Evolutionary conservation across 2,329 filamentous ascomycete genomes (phyloP).

Genomic region (Elsinoe ampelina): DNA sequence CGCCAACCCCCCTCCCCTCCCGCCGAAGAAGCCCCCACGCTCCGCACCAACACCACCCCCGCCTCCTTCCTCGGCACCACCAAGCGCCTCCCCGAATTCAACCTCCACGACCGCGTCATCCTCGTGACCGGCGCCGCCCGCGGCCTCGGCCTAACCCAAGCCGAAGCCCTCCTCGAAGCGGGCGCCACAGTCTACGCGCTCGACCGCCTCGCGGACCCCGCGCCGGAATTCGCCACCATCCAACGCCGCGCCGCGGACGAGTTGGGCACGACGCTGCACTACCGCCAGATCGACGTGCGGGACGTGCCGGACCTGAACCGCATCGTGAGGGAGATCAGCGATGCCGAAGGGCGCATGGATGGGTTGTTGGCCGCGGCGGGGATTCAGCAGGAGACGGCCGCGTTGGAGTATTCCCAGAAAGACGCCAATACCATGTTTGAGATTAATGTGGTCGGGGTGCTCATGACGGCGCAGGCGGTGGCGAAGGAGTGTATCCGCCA

Average conservation of each 20-base stretch:
- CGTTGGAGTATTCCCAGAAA: conserved; percentile 63
- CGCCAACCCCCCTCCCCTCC: conserved; percentile 25
- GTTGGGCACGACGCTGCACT: conserved; percentile 57
- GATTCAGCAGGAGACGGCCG: conserved; percentile 74
- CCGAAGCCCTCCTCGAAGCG: conserved; percentile 64
- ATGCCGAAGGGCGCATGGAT: conserved; percentile 62
- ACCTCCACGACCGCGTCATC: conserved; percentile 59
- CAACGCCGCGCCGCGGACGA: conserved; percentile 54
- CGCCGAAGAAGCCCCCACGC: conserved; percentile 22
- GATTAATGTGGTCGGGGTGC: conserved; percentile 51
- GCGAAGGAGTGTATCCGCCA: conserved; percentile 56
- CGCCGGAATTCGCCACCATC: conserved; percentile 54
- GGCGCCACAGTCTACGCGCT: conserved; percentile 63
- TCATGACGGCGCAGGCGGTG: conserved; percentile 55
- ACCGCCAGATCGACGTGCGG: conserved; percentile 72
- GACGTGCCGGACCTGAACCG: conserved; percentile 59
- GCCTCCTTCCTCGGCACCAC: conserved; percentile 28
- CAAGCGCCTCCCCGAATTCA: conserved; percentile 60
- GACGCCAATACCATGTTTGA: conserved; percentile 55
- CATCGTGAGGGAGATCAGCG: conserved; percentile 59
- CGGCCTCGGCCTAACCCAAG: conserved; percentile 64
- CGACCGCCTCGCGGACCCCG: conserved; percentile 52
- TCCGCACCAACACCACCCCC: conserved; percentile 25
- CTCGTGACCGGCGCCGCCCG: conserved; percentile 62
- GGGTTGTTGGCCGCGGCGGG: conserved; percentile 67